Conservation (phyloP, 805 yeast genomes). For the Cyberlindnera petersonii region DNA sequence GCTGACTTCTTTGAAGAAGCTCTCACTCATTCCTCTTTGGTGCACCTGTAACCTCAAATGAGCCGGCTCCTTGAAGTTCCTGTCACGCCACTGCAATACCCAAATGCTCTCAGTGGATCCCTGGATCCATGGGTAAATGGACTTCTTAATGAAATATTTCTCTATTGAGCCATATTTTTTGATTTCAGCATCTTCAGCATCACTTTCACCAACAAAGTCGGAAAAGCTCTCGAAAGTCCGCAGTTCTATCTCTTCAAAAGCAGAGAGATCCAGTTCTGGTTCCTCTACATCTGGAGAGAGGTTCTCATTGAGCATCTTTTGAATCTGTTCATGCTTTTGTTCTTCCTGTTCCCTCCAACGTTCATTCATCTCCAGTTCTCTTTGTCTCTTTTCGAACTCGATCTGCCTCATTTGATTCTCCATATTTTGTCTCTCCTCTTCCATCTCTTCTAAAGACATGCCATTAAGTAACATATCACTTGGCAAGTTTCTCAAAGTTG, state of each 20-base stretch:
- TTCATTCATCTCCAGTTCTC: background rate
- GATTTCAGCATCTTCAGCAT: background rate
- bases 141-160: conserved; percentile 13
- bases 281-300: background rate
- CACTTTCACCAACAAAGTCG: conserved; percentile 26
- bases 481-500: conserved; percentile 42
- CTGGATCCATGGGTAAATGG: conserved; percentile 34
- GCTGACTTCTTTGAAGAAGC: conserved; percentile 18
- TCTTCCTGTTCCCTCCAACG: conserved; percentile 8
- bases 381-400: conserved; percentile 12
- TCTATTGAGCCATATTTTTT: conserved; percentile 4
- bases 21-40: conserved; percentile 10
- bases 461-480: conserved; percentile 27
- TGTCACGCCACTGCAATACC: conserved; percentile 28
- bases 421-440: conserved; percentile 16
- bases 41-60: conserved; percentile 26
- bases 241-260: conserved; percentile 15
- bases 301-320: background rate
- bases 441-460: conserved; percentile 32
- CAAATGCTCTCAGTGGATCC: conserved; percentile 29
- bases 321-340: background rate
- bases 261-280: conserved; percentile 4
- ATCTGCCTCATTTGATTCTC: conserved; percentile 1
- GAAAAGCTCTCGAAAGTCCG: conserved; percentile 38
- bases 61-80: conserved; percentile 13